Evolutionary conservation across 1,284 basidiomycete genomes (phyloP).

Genomic region (Lentinula novae-zelandiae): DNA sequence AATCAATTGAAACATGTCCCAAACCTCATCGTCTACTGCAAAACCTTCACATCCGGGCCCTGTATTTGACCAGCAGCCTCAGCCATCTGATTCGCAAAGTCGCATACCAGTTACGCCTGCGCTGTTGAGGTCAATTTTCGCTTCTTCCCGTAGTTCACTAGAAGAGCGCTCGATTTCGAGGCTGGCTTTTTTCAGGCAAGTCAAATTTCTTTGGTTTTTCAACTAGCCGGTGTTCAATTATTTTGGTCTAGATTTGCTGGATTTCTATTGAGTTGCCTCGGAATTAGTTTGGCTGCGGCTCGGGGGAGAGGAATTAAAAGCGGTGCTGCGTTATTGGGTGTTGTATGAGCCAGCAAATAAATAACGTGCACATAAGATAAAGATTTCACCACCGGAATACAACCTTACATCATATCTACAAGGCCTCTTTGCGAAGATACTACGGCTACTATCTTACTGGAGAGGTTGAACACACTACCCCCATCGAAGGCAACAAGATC

Average conservation of each 20-base stretch:
- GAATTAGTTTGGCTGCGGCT: conserved; percentile 70
- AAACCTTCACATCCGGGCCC: conserved; percentile 28
- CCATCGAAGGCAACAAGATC: conserved; percentile 70
- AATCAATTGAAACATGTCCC: conserved; percentile 28
- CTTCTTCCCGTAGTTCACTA: conserved; percentile 71
- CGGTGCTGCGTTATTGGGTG: conserved; percentile 60
- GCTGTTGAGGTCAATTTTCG: conserved; percentile 74
- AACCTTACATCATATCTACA: conserved; percentile 44
- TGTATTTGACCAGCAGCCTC: conserved; percentile 17
- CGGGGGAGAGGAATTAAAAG: conserved; percentile 62
- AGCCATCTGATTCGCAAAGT: conserved; percentile 35
- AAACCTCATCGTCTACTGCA: conserved; percentile 38
- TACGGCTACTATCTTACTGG: conserved; percentile 60
- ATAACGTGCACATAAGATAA: neutral
- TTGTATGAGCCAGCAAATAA: conserved; percentile 31
- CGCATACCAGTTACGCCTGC: conserved; percentile 79
- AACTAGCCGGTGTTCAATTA: conserved; percentile 2
- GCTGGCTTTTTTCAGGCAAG: conserved; percentile 77
- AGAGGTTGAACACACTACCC: conserved; percentile 54
- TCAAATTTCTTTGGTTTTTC: conserved; percentile 7
- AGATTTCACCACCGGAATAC: neutral
- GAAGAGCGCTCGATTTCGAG: conserved; percentile 80
- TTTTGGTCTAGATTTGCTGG: conserved; percentile 59
- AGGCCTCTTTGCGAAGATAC: conserved; percentile 44
- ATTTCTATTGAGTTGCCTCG: conserved; percentile 74